A percentile compares a stretch with the other conserved stretches of the same genome.
These are phyloP conservation scores for Spathaspora sp. DNA, from an alignment of 1,139 yeast species.

Conservation along the genomic window DNA sequence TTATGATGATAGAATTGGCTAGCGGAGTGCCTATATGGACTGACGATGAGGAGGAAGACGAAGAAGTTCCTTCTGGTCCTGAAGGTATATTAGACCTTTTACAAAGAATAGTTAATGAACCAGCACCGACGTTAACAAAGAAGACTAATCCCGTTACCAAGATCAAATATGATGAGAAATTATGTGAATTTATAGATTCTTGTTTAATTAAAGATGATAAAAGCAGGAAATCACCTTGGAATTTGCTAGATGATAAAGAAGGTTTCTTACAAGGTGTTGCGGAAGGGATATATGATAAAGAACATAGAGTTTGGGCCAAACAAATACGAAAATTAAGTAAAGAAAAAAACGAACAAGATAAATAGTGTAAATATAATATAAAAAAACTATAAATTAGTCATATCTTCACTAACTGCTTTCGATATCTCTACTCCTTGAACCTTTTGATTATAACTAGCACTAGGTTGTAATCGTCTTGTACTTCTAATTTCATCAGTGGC, in stretches of 20 bases:
- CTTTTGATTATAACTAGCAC: constrained; percentile 69
- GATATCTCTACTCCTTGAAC: constrained; percentile 33
- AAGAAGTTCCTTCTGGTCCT: constrained; percentile 43
- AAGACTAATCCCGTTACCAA: constrained; percentile 27
- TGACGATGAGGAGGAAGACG: constrained; percentile 29
- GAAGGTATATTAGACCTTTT: constrained; percentile 86
- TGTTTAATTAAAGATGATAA: constrained; percentile 69
- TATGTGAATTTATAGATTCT: constrained; percentile 63
- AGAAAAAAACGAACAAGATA: constrained; percentile 6
- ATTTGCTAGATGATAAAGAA: constrained; percentile 41
- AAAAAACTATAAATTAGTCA: constrained; percentile 8
- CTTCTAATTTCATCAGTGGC: constrained; percentile 91
- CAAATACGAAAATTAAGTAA: constrained; percentile 27
- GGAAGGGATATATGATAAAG: constrained; percentile 41
- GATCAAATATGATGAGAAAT: constrained; percentile 32
- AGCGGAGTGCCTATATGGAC: constrained; percentile 63
- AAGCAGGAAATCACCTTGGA: constrained; percentile 62
- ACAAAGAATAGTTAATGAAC: constrained; percentile 91
- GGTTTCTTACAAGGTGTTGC: constrained; percentile 47
- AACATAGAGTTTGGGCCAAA: constrained; percentile 52
- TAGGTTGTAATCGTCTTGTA: constrained; percentile 80
- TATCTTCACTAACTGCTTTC: constrained; percentile 25
- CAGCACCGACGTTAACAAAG: constrained; percentile 66
- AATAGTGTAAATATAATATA: neutral
- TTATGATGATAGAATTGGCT: constrained; percentile 85